Base-by-base conservation (phyloP, 2,329 filamentous ascomycete species). In the Verticillium isaacii region DNA sequence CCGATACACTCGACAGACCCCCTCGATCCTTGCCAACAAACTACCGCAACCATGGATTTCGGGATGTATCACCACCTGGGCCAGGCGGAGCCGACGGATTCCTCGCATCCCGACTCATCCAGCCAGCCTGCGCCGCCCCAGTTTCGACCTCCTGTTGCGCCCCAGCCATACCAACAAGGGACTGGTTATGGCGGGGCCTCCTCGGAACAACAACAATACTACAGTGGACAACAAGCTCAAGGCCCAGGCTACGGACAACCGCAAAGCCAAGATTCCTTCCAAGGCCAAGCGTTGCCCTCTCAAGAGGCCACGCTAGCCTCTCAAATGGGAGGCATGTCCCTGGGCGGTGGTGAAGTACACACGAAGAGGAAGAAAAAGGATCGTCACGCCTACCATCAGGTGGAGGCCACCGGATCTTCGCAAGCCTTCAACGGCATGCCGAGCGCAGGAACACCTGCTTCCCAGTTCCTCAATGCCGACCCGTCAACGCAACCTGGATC, bases 301-400 rank as follows among this genome's bases (percentile, higher is more conserved):
- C 77, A 76, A 62, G 82, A 86, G 68, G 77, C 72, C 61, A 80
- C 79, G 17, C 73, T 92, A 63, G 83, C 87, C 56, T 83, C 87
- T 61, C 92, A 96, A 75, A 90, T 96, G 89, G 88, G 89, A 52
- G 87, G 87, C 63, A 85, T 96, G 84, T 88, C 83, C 50, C 79
- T 96, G 67, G 86, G 83, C 37, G 81, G 67, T 52, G 65, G 62
- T 12, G 79, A 83, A 52, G 76, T 81, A 56, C 78, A 80, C 39
- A 77, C 77, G 62, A 83, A 87, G 73, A 90, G 82, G 75, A 92
- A 93, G 82, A 98, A 97, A 86, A 97, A 97, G 83, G 90, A 97
- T 74, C 87, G 92, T 63, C 94, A 98, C 77, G 94, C 93, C 66
- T 91, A 96, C 75, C 94, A 98, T 75, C 89, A 87, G 45, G 86